phyloP scores from a whole-genome alignment of 192 early-diverging fungal species.

The Mortierella alpina region DNA sequence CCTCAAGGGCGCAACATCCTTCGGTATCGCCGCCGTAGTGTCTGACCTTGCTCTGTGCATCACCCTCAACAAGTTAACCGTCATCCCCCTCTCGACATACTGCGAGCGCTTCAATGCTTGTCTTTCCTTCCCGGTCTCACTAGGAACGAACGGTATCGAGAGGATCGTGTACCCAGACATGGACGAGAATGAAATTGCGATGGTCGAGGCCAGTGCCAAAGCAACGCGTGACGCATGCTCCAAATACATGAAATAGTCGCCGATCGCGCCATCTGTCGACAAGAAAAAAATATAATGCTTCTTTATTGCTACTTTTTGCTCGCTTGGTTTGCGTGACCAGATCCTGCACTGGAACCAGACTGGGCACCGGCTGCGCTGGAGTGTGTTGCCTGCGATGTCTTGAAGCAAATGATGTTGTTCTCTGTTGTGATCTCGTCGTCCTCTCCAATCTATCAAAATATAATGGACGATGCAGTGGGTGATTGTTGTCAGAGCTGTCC shows the following conservation, averaged over 20 bases:
- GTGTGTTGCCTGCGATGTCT: constrained; percentile 62
- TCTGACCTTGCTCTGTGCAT: constrained; percentile 75
- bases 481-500: neutral
- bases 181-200: constrained; percentile 65
- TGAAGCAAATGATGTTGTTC: constrained; percentile 75
- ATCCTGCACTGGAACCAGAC: neutral
- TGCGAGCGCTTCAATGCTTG: constrained; percentile 70
- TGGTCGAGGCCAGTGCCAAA: constrained; percentile 64
- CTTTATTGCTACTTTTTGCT: constrained; percentile 10
- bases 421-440: constrained; percentile 66
- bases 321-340: constrained; percentile 1
- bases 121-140: constrained; percentile 81
- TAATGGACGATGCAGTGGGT: neutral
- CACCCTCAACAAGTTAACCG: constrained; percentile 73
- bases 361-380: constrained; percentile 10
- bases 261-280: neutral
- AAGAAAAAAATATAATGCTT: neutral
- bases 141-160: constrained; percentile 79
- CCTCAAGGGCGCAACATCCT: constrained; percentile 87
- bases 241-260: constrained; percentile 53
- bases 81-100: constrained; percentile 79
- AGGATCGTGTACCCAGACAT: constrained; percentile 77
- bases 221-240: constrained; percentile 66
- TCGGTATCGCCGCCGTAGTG: constrained; percentile 85
- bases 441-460: constrained; percentile 63